Evolutionary conservation across 768 basidiomycete genomes (phyloP).

Genomic region (Rhodocollybia butyracea): DNA sequence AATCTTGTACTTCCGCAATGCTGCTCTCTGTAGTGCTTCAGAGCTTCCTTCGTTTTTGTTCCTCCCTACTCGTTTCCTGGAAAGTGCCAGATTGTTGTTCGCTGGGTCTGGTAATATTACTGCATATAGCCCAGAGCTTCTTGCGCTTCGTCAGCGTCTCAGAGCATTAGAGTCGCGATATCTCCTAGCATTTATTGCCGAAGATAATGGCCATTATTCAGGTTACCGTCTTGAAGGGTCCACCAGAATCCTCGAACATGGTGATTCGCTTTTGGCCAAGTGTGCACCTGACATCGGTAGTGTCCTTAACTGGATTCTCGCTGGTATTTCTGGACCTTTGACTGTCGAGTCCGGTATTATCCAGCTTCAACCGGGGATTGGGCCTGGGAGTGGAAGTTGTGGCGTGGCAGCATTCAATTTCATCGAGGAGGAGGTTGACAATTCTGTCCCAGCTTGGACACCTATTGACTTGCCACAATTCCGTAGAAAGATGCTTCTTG

Average conservation of each 20-base stretch:
- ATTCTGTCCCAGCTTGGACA: background rate
- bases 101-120: too few relatives aligned
- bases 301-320: background rate
- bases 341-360: background rate
- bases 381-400: background rate
- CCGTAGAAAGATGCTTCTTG: background rate
- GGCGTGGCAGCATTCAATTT: constrained; percentile 3
- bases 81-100: constrained; percentile 9
- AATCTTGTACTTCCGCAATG: constrained; percentile 13
- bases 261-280: background rate
- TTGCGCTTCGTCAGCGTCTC: constrained; percentile 5
- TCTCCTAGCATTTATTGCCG: constrained; percentile 8
- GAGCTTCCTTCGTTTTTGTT: background rate
- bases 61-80: constrained; percentile 8
- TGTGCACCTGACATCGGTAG: background rate
- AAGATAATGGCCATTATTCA: constrained; percentile 12
- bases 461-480: background rate
- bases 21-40: background rate
- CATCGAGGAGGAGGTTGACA: background rate
- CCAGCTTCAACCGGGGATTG: background rate
- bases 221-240: background rate
- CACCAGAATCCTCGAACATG: background rate
- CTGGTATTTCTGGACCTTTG: background rate
- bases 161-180: background rate
- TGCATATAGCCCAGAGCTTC: constrained; percentile 7